A percentile compares a stretch with the other conserved stretches of the same genome.
Conservation (phyloP, 345 rosid species). For the Streptanthus diversifolius region DNA sequence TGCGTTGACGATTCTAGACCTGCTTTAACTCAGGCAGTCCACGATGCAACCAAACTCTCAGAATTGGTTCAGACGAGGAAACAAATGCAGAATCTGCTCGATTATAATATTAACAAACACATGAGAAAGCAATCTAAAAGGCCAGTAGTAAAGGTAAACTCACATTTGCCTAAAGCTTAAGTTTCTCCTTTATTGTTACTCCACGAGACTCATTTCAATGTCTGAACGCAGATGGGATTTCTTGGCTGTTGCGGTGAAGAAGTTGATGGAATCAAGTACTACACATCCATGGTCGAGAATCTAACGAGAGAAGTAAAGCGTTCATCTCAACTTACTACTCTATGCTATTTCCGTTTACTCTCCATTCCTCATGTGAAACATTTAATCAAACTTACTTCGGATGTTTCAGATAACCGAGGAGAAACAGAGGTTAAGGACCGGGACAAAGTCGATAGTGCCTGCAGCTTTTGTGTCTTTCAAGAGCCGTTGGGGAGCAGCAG, state of each 20-base stretch:
- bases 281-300: slow-evolving; percentile 56
- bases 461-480: slow-evolving; percentile 90
- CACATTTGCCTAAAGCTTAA: not conserved
- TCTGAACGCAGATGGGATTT: slow-evolving; percentile 58
- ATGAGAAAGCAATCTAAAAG: slow-evolving; percentile 47
- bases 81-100: slow-evolving; percentile 73
- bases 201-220: slow-evolving; percentile 6
- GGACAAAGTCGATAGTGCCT: slow-evolving; percentile 58
- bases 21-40: slow-evolving; percentile 60
- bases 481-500: slow-evolving; percentile 90
- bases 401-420: slow-evolving; percentile 62
- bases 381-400: not conserved
- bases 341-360: not conserved
- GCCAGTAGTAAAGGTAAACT: slow-evolving; percentile 59
- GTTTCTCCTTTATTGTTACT: not conserved
- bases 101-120: slow-evolving; percentile 63
- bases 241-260: slow-evolving; percentile 71
- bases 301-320: slow-evolving; percentile 50
- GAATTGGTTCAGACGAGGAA: slow-evolving; percentile 58
- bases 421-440: slow-evolving; percentile 51
- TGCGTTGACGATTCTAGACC: slow-evolving; percentile 1
- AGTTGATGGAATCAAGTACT: slow-evolving; percentile 74
- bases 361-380: not conserved
- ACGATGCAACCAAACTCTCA: slow-evolving; percentile 70
- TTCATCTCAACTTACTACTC: not conserved